These are phyloP conservation scores for Hypericum androsaemum DNA, from an alignment of 345 rosid species.

Conservation along the genomic window DNA sequence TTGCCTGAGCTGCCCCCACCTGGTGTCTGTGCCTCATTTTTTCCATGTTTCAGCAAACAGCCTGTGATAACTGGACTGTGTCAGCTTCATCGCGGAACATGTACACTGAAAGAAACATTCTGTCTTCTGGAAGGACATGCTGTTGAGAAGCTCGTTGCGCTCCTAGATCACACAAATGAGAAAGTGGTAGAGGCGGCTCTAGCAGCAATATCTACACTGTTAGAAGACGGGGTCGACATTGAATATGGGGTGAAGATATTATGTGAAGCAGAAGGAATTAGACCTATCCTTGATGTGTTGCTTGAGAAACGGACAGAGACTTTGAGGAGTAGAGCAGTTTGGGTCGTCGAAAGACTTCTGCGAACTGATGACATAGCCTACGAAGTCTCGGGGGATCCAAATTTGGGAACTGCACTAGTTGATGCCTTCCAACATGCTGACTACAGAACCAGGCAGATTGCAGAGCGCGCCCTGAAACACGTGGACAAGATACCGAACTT, in stretches of 20 bases:
- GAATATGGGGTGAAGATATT: conserved; percentile 57
- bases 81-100: conserved; percentile 65
- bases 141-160: conserved; percentile 74
- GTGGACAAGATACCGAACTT: conserved; percentile 88
- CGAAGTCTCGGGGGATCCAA: conserved; percentile 65
- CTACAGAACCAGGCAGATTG: conserved; percentile 70
- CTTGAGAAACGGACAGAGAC: conserved; percentile 65
- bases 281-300: conserved; percentile 54
- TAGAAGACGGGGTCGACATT: conserved; percentile 70
- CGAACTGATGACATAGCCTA: conserved; percentile 62
- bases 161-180: conserved; percentile 77
- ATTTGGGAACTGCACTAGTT: conserved; percentile 75
- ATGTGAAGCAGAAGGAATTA: conserved; percentile 60
- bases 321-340: conserved; percentile 62
- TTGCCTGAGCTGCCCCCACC: conserved; percentile 67
- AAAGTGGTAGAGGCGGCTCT: conserved; percentile 84
- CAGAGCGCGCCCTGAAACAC: conserved; percentile 80
- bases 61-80: conserved; percentile 63
- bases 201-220: conserved; percentile 76
- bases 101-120: conserved; percentile 67
- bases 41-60: conserved; percentile 63
- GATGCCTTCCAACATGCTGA: conserved; percentile 92
- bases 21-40: conserved; percentile 42
- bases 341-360: conserved; percentile 85
- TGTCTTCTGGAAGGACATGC: conserved; percentile 88